Conservation (phyloP, 768 basidiomycete species). For the Strobilomyces echinocephalus region DNA sequence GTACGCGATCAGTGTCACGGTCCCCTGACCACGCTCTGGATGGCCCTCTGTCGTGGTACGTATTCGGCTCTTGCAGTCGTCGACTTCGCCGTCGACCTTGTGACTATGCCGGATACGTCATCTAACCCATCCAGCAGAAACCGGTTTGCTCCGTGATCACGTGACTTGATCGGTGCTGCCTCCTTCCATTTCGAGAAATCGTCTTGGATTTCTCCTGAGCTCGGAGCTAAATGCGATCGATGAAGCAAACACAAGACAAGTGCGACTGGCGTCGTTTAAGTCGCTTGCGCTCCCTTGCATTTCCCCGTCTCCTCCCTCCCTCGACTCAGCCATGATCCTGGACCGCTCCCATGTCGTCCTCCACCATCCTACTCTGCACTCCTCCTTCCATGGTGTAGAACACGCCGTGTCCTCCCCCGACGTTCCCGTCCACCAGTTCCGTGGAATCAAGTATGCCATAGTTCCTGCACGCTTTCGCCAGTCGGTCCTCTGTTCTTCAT, state of each 20-base stretch:
- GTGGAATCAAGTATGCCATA: constrained; percentile 73
- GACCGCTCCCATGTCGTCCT: constrained; percentile 31
- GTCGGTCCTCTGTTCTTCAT: constrained; percentile 56
- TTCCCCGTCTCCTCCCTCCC: not conserved
- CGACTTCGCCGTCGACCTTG: constrained; percentile 14
- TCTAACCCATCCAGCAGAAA: not conserved
- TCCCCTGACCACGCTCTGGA: not conserved
- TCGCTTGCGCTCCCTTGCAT: not conserved
- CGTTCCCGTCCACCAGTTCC: constrained; percentile 61
- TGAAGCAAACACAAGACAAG: constrained; percentile 19
- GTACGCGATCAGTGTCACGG: not conserved
- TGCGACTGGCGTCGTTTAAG: constrained; percentile 3
- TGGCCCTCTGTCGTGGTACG: not conserved
- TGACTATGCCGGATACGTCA: constrained; percentile 13
- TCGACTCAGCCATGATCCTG: constrained; percentile 24
- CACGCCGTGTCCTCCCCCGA: constrained; percentile 57
- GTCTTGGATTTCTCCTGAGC: constrained; percentile 19
- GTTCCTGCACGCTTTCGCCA: constrained; percentile 74
- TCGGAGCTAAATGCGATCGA: constrained; percentile 20
- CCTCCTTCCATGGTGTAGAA: constrained; percentile 62
- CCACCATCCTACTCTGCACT: constrained; percentile 51
- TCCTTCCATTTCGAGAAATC: constrained; percentile 21
- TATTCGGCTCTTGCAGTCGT: not conserved
- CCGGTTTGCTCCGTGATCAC: constrained; percentile 23
- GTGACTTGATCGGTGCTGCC: constrained; percentile 16